phyloP scores from a whole-genome alignment of 2,329 filamentous ascomycete species.

The Clonostachys rhizophaga region DNA sequence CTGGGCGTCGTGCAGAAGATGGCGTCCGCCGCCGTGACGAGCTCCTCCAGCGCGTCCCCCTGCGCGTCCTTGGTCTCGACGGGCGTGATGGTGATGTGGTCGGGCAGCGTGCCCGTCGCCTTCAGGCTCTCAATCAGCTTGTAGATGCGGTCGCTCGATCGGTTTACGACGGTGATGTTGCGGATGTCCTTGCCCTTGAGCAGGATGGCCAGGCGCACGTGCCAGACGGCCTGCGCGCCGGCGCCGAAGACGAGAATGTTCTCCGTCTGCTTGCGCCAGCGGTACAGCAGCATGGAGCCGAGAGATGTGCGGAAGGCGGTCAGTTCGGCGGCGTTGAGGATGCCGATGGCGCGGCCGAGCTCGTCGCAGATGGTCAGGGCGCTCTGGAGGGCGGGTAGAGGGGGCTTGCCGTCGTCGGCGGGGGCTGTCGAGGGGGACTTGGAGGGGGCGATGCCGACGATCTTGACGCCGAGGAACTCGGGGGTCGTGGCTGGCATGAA shows the following conservation, averaged over 20 bases:
- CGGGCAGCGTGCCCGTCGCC: conserved; percentile 2
- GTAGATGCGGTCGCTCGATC: conserved; percentile 13
- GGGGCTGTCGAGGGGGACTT: not conserved
- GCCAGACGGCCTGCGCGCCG: conserved; percentile 47
- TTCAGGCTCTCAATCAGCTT: conserved; percentile 11
- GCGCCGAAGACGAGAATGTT: conserved; percentile 14
- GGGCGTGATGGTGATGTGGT: conserved; percentile 2
- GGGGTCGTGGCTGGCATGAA: conserved; percentile 13
- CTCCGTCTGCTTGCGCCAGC: conserved; percentile 16
- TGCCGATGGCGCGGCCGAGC: conserved; percentile 51
- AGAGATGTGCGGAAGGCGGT: conserved; percentile 67
- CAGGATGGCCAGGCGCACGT: conserved; percentile 59
- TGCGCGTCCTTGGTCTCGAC: conserved; percentile 8
- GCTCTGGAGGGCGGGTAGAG: conserved; percentile 12
- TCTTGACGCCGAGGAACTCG: conserved; percentile 12
- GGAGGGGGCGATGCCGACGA: conserved; percentile 9
- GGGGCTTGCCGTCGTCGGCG: not conserved
- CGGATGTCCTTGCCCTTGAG: conserved; percentile 23
- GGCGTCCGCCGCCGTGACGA: conserved; percentile 11
- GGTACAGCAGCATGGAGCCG: conserved; percentile 56
- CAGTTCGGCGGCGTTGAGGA: conserved; percentile 64
- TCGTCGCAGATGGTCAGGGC: conserved; percentile 56
- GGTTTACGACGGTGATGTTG: conserved; percentile 24
- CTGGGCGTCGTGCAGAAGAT: conserved; percentile 24
- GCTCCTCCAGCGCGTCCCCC: conserved; percentile 7